Evolutionary conservation across 495 filamentous ascomycete genomes (phyloP).

Genomic region (Penicillium ucsense): DNA sequence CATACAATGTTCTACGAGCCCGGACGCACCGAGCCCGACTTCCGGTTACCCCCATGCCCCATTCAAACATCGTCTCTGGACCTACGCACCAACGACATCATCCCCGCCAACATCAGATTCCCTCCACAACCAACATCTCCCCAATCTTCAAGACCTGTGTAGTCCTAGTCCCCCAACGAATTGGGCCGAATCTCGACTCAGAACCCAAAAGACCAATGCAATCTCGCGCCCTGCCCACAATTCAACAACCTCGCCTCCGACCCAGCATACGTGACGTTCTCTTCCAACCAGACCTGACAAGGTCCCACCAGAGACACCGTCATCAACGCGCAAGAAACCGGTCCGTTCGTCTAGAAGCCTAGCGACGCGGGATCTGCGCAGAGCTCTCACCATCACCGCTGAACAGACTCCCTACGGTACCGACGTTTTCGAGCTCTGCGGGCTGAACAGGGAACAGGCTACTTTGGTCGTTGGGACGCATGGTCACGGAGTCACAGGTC

Average conservation of each 20-base stretch:
- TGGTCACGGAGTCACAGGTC: slow-evolving; percentile 43
- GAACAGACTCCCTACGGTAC: slow-evolving; percentile 32
- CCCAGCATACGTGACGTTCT: slow-evolving; percentile 50
- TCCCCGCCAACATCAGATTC: too few relatives aligned
- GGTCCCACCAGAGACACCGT: slow-evolving; percentile 42
- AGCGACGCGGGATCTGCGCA: slow-evolving; percentile 42
- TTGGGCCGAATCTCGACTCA: slow-evolving; percentile 39
- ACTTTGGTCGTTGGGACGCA: slow-evolving; percentile 30
- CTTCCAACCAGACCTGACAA: slow-evolving; percentile 37
- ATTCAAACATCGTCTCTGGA: slow-evolving; percentile 17
- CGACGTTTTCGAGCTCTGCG: slow-evolving; percentile 43
- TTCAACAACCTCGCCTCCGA: slow-evolving; percentile 54
- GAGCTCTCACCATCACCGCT: slow-evolving; percentile 42
- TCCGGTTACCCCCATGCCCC: slow-evolving; percentile 32
- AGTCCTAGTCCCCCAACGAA: slow-evolving; percentile 33
- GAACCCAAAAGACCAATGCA: slow-evolving; percentile 23
- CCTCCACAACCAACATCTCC: too few relatives aligned
- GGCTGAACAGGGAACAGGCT: slow-evolving; percentile 35
- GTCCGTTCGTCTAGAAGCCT: slow-evolving; percentile 48
- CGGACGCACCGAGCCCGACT: slow-evolving; percentile 23
- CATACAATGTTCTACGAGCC: slow-evolving; percentile 27
- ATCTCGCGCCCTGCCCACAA: slow-evolving; percentile 48
- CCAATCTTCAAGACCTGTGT: not conserved
- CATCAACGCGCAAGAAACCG: slow-evolving; percentile 42
- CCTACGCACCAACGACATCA: too few relatives aligned